Evolutionary conservation across 176 grass and related monocot genomes (phyloP).

Genomic region (Aechmea fasciata): DNA sequence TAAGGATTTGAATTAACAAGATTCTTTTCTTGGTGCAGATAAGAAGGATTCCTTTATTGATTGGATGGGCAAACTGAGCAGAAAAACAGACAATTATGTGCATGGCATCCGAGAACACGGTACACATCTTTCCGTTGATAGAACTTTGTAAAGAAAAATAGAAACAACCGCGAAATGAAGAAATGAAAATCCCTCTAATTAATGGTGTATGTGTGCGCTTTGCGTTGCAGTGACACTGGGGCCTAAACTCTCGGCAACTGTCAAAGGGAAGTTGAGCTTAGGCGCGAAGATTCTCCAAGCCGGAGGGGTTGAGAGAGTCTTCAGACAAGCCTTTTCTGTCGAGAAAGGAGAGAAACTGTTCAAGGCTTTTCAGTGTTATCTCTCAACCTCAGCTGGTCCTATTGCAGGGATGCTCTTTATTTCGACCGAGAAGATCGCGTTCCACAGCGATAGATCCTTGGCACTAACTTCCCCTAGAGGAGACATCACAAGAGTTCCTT

Average conservation of each 20-base stretch:
- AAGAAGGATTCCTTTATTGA: conserved; percentile 36
- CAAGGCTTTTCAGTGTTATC: conserved; percentile 76
- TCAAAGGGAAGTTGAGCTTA: conserved; percentile 57
- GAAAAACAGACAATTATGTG: conserved; percentile 35
- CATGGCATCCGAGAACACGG: conserved; percentile 52
- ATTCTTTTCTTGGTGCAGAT: conserved; percentile 1
- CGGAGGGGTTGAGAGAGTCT: conserved; percentile 50
- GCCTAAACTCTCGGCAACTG: conserved; percentile 51
- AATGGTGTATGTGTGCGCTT: background rate
- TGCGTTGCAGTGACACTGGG: conserved; percentile 50
- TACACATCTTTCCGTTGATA: conserved; percentile 9
- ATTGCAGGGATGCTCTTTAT: conserved; percentile 76
- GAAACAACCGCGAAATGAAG: too few relatives aligned
- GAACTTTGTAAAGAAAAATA: too few relatives aligned
- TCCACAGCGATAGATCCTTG: conserved; percentile 61
- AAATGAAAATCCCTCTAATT: too few relatives aligned
- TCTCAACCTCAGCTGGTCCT: conserved; percentile 80
- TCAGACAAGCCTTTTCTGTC: conserved; percentile 46
- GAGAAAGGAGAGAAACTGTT: conserved; percentile 53
- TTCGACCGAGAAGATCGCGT: conserved; percentile 49
- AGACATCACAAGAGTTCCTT: conserved; percentile 37
- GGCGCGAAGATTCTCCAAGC: conserved; percentile 56
- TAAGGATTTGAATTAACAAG: too few relatives aligned
- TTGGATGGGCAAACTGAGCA: conserved; percentile 34
- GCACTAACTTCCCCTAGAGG: conserved; percentile 43